Evolutionary conservation across 768 basidiomycete species (phyloP), one percentile per base, ranked within the genome.

Genomic region (Punctularia strigosozonata): DNA sequence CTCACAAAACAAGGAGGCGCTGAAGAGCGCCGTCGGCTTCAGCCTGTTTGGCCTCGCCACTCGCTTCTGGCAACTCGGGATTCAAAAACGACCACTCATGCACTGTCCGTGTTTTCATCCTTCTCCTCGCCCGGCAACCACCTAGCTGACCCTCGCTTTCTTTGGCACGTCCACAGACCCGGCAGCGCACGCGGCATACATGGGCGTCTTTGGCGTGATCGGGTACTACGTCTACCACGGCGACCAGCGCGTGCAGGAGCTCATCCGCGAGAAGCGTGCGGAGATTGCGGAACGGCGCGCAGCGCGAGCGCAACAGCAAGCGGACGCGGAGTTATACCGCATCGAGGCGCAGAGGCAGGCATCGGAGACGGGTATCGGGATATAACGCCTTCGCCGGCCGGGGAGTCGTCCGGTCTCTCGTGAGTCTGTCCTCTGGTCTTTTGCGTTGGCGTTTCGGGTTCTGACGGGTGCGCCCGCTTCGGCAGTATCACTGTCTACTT

Each of bases 1-100:
- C n/a, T n/a, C n/a, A n/a, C n/a, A n/a, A 39, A 46, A 39, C 40
- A 85, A 84, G 78, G 54, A 80, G 30, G 61, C 86, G 52, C 62
- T 82, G 40, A 62, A 74, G 36, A 84, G 74, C 53, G 60, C 88
- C 45, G 56, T 86, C 53, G 84, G 85, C 30, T 86, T 86, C 60
- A 82, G 85, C 3, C 58, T 71, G 41, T 80, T 89, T 53, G 90
- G 90, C 31, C 79, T 95, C 42, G 78, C 79, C 17, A 77, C 80
- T 15, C 72, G 91, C 43, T 66, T 89, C 43, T 87, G 85, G 50
- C 89, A 92, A 61, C 76, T 95, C 18, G 82, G 80, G 39, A 82
- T 95, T 51, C 81, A 88, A 59, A 78, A 71, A 54, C 69, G 82
- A 51, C 77, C 78, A 53, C 69, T 91, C 43, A 73, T 84, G 59